phyloP scores from a whole-genome alignment of 345 rosid genomes.

The Syzygium grande region DNA sequence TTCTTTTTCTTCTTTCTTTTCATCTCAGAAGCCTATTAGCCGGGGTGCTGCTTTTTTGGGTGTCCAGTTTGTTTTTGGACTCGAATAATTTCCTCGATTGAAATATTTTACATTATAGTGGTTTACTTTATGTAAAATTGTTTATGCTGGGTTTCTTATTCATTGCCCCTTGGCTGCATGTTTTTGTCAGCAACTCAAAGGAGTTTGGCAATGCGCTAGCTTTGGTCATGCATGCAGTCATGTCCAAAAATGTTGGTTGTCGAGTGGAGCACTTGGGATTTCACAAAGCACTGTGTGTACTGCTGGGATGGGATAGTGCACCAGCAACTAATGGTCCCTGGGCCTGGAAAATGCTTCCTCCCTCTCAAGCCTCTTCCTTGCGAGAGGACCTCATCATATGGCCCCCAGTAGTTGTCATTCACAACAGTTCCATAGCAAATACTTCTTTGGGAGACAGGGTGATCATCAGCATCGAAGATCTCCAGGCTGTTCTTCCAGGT shows the following conservation, averaged over 20 bases:
- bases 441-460: conserved; percentile 15
- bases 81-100: background rate
- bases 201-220: conserved; percentile 21
- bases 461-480: conserved; percentile 20
- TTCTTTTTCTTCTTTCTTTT: background rate
- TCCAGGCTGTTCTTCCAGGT: conserved; percentile 31
- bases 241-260: conserved; percentile 10
- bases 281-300: conserved; percentile 40
- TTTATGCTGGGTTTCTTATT: background rate
- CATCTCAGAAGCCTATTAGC: background rate
- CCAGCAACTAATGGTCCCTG: conserved; percentile 14
- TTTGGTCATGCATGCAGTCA: conserved; percentile 36
- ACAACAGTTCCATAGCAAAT: conserved; percentile 30
- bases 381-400: conserved; percentile 48
- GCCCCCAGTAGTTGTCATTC: conserved; percentile 43
- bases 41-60: background rate
- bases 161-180: background rate
- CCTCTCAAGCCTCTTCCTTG: conserved; percentile 25
- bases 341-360: conserved; percentile 12
- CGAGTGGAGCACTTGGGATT: conserved; percentile 49
- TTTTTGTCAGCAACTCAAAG: conserved; percentile 22
- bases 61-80: background rate
- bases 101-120: background rate
- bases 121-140: background rate
- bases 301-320: conserved; percentile 38